Percentiles rank a stretch among this genome's conserved stretches.
These are phyloP conservation scores for Salix dunnii DNA, from an alignment of 345 rosid species.

Conservation along the genomic window DNA sequence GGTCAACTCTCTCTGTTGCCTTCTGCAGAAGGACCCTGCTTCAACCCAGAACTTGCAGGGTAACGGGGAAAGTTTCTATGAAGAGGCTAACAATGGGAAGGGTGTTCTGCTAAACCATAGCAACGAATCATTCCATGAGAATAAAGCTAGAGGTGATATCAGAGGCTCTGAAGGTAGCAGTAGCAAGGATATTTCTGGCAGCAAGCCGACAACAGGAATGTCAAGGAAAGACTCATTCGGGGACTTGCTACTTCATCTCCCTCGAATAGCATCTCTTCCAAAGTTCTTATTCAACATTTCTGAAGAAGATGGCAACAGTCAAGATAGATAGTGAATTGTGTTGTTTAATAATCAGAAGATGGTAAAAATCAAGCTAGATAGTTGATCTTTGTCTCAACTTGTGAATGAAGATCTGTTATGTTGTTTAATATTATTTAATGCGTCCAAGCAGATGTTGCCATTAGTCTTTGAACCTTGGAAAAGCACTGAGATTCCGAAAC, in stretches of 20 bases:
- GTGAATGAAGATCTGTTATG: slow-evolving; percentile 14
- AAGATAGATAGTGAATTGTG: slow-evolving; percentile 36
- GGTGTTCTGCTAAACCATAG: slow-evolving; percentile 26
- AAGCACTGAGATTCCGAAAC: slow-evolving; percentile 52
- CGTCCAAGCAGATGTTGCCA: slow-evolving; percentile 7
- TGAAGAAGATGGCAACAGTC: slow-evolving; percentile 68
- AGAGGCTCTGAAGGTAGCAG: slow-evolving; percentile 39
- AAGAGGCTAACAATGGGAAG: slow-evolving; percentile 26
- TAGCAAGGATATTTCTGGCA: slow-evolving; percentile 42
- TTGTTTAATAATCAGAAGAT: slow-evolving; percentile 9
- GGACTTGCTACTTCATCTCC: slow-evolving; percentile 82
- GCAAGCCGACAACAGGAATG: slow-evolving; percentile 65
- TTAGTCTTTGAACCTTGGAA: slow-evolving; percentile 13
- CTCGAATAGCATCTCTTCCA: slow-evolving; percentile 85
- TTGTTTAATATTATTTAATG: slow-evolving; percentile 13
- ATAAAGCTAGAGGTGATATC: slow-evolving; percentile 19
- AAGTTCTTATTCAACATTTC: slow-evolving; percentile 90
- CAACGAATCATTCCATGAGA: slow-evolving; percentile 32
- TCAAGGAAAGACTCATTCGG: slow-evolving; percentile 84
- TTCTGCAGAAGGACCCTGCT: slow-evolving; percentile 71
- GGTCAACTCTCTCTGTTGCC: slow-evolving; percentile 94
- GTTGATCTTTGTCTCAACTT: background rate
- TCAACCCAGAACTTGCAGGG: slow-evolving; percentile 48
- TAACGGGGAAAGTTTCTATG: slow-evolving; percentile 39
- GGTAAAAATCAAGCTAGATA: slow-evolving; percentile 3